Evolutionary conservation across 2,329 filamentous ascomycete genomes (phyloP), one percentile per base, ranked within the genome.

Genomic region (Microascus cirrosus): DNA sequence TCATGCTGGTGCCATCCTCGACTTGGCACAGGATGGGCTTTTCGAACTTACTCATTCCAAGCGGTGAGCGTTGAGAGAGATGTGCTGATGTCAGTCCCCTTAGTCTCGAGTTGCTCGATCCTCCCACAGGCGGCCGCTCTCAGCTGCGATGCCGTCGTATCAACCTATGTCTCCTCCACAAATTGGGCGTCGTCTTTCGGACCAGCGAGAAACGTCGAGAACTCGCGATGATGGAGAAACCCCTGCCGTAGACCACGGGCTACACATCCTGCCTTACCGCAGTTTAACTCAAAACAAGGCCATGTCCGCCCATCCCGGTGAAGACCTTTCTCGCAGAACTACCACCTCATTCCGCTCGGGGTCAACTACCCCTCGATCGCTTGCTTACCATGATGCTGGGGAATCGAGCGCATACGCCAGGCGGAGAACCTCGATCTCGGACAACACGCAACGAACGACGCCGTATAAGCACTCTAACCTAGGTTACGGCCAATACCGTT

Each of bases 121-220:
- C 25, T 70, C 73, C 7, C 75, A 78, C 62, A 76, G 79, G 50
- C 76, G 81, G 11, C 81, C 80, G 5, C 70, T 81, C 8, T 84
- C 81, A 12, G 73, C 77, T 7, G 75, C 74, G 25, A 68, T 81
- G 20, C 73, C 77, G 18, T 69, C 77, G 20, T 73, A 77, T 60
- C 73, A 77, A 53, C 71, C 74, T 20, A 68, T 71, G 7, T 82
- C 80, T 1, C 80, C 81, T 53, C 76, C 80, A 18, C 74, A 73
- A 53, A 62, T 80, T 28, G 69, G 70, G 58, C 77, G 81, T 42
- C 79, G 81, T 25, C 71, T 83, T 45, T 84, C 81, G 2, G 81
- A 84, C 57, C 79, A 81, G 63, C 76, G 79, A 61, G 79, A 82
- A 45, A 73, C 70, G 13, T 69, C 68, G 18, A 53, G 48, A 20